These are phyloP conservation scores for Ceratorhiza oryzae-sativae DNA, from an alignment of 1,284 basidiomycete species.

Conservation along the genomic window DNA sequence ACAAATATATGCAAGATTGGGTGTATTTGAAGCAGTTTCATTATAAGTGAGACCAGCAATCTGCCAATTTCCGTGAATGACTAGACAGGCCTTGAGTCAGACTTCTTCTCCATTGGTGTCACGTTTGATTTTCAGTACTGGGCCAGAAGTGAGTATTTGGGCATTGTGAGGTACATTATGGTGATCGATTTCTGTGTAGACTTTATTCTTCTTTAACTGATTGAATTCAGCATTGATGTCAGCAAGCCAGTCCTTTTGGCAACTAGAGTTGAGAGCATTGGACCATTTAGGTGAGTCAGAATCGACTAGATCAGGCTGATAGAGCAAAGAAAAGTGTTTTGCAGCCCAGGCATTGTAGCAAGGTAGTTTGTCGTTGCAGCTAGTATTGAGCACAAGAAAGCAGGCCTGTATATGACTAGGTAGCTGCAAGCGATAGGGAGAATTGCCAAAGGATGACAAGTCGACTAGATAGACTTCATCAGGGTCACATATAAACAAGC, in stretches of 20 bases:
- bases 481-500: neutral
- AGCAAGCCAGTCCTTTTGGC: neutral
- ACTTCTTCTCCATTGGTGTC: neutral
- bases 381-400: neutral
- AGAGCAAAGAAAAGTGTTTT: neutral
- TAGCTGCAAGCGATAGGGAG: neutral
- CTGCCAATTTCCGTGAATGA: conserved; percentile 6
- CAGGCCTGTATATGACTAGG: neutral
- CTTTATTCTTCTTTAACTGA: neutral
- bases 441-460: neutral
- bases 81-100: neutral
- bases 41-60: no score
- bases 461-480: neutral
- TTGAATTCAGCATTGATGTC: neutral
- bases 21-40: no score
- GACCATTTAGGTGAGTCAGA: neutral
- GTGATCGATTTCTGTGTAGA: neutral
- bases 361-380: neutral
- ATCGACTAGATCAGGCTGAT: neutral
- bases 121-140: neutral
- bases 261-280: neutral
- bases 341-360: neutral
- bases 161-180: neutral
- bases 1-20: no score
- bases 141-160: neutral